Base-by-base conservation (phyloP, 148 eudicot species). In the Rhododendron henanense region DNA sequence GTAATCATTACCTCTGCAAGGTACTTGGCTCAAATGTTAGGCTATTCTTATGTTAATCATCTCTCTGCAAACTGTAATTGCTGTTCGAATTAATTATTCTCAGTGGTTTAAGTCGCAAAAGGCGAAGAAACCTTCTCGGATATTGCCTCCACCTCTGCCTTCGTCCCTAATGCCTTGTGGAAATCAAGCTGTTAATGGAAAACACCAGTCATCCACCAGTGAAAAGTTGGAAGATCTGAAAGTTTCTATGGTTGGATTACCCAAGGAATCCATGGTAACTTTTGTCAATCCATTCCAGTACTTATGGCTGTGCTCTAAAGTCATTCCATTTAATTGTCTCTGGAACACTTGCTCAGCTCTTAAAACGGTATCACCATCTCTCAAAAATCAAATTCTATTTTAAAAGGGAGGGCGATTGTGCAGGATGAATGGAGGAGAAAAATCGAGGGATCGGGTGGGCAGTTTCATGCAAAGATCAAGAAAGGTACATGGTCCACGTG, bases 81-180 rank as follows among this genome's bases (percentile, higher is more conserved):
- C 73, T 15, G 59, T 86, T 85, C 74, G 19, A 81, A 87, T 39
- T 85, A 86, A 48, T 50, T 69, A 41, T 87, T 86, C 57, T 84
- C 93, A 97, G 99, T 97, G 98, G 98, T 93, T 87, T 63, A 94
- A 97, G 93, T 89, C 93, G 44, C 98, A 95, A 89, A 91, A 89
- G 88, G 89, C 82, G 23, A 91, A 89, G 51, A 97, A 95, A 91
- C 91, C 95, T 85, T 91, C 79, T 85, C 88, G 96, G 84, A 81
- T 97, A 86, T 84, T 97, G 79, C 96, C 93, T 67, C 94, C 94
- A 53, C 96, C 93, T 57, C 94, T 93, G 55, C 82, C 89, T 83
- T 88, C 94, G 41, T 79, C 96, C 81, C 87, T 67, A 84, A 74
- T 48, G 47, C 45, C 91, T 65, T 76, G 90, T 81, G 94, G 94